These are phyloP conservation scores for Poronia punctata DNA, from an alignment of 495 filamentous ascomycete species.

Conservation along the genomic window DNA sequence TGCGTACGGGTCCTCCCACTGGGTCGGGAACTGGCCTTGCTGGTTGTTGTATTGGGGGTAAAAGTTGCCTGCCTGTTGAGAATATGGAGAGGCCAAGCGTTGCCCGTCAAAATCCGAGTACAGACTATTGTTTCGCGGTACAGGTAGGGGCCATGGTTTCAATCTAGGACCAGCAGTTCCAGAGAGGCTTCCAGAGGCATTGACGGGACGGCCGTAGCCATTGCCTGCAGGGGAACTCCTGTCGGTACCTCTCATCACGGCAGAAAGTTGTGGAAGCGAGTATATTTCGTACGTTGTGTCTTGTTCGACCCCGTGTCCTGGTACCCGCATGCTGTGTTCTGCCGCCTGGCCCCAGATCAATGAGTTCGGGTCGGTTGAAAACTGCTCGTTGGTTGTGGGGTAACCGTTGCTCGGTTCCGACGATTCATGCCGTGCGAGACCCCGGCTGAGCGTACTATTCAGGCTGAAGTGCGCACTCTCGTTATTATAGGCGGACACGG, in stretches of 20 bases:
- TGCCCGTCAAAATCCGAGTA: slow-evolving; percentile 27
- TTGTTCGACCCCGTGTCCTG: slow-evolving; percentile 7
- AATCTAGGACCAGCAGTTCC: slow-evolving; percentile 40
- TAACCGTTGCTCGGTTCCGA: slow-evolving; percentile 12
- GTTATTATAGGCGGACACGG: slow-evolving; percentile 6
- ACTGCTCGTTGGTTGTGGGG: slow-evolving; percentile 16
- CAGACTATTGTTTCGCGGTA: slow-evolving; percentile 28
- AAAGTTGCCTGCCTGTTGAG: slow-evolving; percentile 18
- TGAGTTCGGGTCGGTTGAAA: slow-evolving; percentile 30
- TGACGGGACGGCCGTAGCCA: slow-evolving; percentile 45
- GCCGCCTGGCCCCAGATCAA: slow-evolving; percentile 32
- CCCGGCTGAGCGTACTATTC: slow-evolving; percentile 10
- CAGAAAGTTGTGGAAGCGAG: slow-evolving; percentile 5
- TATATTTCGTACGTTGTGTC: slow-evolving; percentile 5
- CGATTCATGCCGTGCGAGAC: slow-evolving; percentile 12
- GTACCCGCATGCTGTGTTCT: slow-evolving; percentile 9
- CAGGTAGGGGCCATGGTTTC: slow-evolving; percentile 32
- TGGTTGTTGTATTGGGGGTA: slow-evolving; percentile 15
- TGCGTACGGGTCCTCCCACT: too few relatives aligned
- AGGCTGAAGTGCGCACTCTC: slow-evolving; percentile 8
- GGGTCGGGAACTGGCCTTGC: too few relatives aligned
- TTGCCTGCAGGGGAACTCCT: slow-evolving; percentile 48
- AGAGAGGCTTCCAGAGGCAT: slow-evolving; percentile 51
- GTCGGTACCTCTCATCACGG: slow-evolving; percentile 18
- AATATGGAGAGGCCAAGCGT: slow-evolving; percentile 19